Conservation (phyloP, 257 asterid genomes). For the Lantana camara region DNA sequence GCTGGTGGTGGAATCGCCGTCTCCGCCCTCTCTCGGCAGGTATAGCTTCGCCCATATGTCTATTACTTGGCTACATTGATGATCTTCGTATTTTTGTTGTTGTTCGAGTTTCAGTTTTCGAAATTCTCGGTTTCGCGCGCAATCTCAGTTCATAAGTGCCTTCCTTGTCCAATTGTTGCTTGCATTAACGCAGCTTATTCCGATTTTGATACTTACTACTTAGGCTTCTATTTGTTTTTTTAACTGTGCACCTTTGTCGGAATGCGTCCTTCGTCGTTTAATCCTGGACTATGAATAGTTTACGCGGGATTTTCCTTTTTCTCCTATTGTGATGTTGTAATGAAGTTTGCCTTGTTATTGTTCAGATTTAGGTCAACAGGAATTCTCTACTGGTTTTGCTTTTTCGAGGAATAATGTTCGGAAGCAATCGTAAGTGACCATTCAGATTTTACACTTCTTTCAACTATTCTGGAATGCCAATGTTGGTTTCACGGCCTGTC, state of each 20-base stretch:
- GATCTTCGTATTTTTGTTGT: background rate
- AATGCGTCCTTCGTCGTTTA: background rate
- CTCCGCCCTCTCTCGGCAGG: constrained; percentile 18
- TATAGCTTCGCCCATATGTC: background rate
- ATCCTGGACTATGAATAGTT: constrained; percentile 12
- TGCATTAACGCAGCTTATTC: background rate
- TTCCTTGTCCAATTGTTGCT: background rate
- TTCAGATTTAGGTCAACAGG: constrained; percentile 33
- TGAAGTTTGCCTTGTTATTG: constrained; percentile 3
- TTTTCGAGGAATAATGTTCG: constrained; percentile 45
- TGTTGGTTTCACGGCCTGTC: constrained; percentile 1
- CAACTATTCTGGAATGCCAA: constrained; percentile 18
- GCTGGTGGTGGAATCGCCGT: constrained; percentile 24
- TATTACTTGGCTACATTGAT: constrained; percentile 25
- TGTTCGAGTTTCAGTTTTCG: constrained; percentile 14
- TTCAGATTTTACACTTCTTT: constrained; percentile 3
- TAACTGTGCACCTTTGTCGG: background rate
- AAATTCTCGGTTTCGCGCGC: constrained; percentile 7
- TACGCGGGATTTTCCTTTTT: background rate
- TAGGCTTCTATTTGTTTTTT: background rate
- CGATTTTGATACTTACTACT: background rate
- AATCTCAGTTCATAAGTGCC: background rate
- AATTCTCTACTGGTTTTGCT: constrained; percentile 25
- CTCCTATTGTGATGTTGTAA: background rate
- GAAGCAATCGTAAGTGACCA: constrained; percentile 57